phyloP scores from a whole-genome alignment of 495 filamentous ascomycete species.

The Parathielavia appendiculata region DNA sequence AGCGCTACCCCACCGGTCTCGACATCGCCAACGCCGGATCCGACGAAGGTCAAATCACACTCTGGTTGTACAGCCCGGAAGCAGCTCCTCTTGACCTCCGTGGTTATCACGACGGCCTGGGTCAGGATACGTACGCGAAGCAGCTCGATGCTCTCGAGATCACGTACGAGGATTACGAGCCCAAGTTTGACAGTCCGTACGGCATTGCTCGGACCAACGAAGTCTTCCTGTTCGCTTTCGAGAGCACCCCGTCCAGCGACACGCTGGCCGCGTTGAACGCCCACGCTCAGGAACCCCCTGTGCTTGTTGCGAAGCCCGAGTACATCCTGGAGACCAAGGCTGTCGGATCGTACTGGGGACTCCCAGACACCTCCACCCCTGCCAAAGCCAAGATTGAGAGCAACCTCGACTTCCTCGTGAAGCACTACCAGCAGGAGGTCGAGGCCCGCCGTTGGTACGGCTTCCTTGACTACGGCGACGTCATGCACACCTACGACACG shows the following conservation, averaged over 20 bases:
- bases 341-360: constrained; percentile 4
- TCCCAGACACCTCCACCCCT: constrained; percentile 1
- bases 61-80: constrained; percentile 8
- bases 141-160: constrained; percentile 8
- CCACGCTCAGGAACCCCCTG: constrained; percentile 2
- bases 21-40: constrained; percentile 1
- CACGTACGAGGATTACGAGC: constrained; percentile 9
- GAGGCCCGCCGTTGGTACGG: constrained; percentile 7
- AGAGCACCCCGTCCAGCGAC: constrained; percentile 4
- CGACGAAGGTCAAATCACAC: constrained; percentile 2
- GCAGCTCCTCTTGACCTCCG: constrained; percentile 4
- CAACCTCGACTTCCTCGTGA: constrained; percentile 4
- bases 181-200: not conserved
- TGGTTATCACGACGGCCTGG: constrained; percentile 1
- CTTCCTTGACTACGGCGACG: constrained; percentile 7
- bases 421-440: constrained; percentile 7
- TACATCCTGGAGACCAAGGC: constrained; percentile 6
- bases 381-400: constrained; percentile 3
- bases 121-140: not conserved
- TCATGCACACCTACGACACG: constrained; percentile 5
- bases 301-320: not conserved
- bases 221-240: constrained; percentile 1
- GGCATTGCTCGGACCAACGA: constrained; percentile 9
- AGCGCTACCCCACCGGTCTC: constrained; percentile 1
- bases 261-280: constrained; percentile 4